Base-by-base conservation (phyloP, 768 basidiomycete genomes). In the Russula sp. region DNA sequence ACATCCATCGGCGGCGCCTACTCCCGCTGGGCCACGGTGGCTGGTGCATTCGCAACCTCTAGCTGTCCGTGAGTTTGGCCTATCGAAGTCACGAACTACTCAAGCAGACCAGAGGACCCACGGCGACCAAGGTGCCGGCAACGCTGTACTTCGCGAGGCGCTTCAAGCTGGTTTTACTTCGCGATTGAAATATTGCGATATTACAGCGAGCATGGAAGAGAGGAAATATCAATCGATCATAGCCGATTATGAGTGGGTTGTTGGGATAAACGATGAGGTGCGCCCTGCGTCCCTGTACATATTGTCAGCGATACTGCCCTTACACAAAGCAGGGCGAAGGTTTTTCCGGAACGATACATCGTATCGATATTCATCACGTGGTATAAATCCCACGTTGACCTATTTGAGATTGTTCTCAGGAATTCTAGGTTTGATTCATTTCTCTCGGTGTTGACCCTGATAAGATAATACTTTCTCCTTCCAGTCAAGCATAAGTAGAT, bases 171-270 rank as follows among this genome's bases (percentile, higher is more conserved):
- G 29, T 11, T 32, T 59, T 32, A 34, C 62, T 29, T 54, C 58
- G 4, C 52, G 54, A 18, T 41, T 63, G n/a, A 39, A 52, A 14
- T 53, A 42, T 34, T 54, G 32, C 35, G 62, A 59, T 18, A 36
- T 59, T 4, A 22, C 32, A 34, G 54, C 43, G 35, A 42, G 39
- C 47, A 53, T 55, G 25, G 62, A 52, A 36, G 62, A 59, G 46
- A 63, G 41, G 38, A 62, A 56, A 42, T 63, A 63, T 25, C 46
- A 63, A 42, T 63, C 62, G 14, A 13, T 59, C 20, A 54, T 58
- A 35, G 62, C 62, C n/a, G 62, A 63, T 38, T 49, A 63, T 41
- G 62, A 63, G 39, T 63, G 62, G 62, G 47, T 63, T 7, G 51
- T 63, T 29, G 62, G 62, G 39, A 49, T 63, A 11, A 59, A 36